Evolutionary conservation across 768 basidiomycete species (phyloP), one percentile per base, ranked within the genome.

Genomic region (Naganishia vishniacii): DNA sequence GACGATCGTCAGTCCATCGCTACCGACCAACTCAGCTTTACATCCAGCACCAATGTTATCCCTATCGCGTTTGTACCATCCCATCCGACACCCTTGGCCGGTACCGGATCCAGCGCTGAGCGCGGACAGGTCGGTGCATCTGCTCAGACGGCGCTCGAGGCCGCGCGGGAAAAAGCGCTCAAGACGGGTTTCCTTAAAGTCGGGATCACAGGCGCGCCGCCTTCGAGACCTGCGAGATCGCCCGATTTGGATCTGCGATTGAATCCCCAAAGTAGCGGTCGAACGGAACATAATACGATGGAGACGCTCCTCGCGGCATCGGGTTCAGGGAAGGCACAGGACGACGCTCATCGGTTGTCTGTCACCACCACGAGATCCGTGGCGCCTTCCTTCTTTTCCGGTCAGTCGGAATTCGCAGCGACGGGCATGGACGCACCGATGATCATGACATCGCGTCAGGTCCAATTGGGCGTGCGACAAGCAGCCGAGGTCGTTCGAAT

Each of bases 401-500:
- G 74, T n/a, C 58, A 64, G 13, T 73, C 72, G 4, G 69, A 64
- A 29, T 61, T 65, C 13, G 61, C 70, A 5, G 73, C 72, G 34
- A 61, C 73, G 4, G 62, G 72, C 37, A 59, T 69, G 18, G 75
- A 77, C 46, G 74, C 74, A 18, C 75, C 75, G 1, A 71, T 69
- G 59, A 77, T 77, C 58, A 64, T 75, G 56, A 77, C 75, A 0
- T 66, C 65, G 6, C 69, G 68, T 29, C 72, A 77, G 26, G 75
- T 77, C 26, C 74, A 75, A 25, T 32, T 75, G 28, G 74, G 75
- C 18, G 48, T 70, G 28, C 46, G 73, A 18, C 74, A 75, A 61
- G 71, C 73, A 41, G 75, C 75, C 53, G 75, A 75, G 49, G 69
- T 77, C 32, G 74, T 77, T 4, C 69, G 70, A 8, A 67, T 74